Evolutionary conservation across 1,284 basidiomycete species (phyloP).

Genomic region (Tremellales sp.): DNA sequence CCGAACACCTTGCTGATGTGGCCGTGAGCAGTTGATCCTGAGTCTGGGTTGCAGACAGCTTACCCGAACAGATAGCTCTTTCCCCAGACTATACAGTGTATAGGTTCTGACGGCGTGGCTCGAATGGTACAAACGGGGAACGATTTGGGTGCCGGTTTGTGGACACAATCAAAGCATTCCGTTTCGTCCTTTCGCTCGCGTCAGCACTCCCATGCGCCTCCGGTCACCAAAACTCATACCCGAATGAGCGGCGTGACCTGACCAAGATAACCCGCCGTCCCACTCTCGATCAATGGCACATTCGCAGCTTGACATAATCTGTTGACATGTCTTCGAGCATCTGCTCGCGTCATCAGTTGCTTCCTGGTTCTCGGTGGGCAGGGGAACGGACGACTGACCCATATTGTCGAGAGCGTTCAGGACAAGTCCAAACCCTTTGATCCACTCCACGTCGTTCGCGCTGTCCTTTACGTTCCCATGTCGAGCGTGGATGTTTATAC

Average conservation of each 20-base stretch:
- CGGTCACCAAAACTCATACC: slow-evolving; percentile 29
- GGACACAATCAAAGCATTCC: slow-evolving; percentile 89
- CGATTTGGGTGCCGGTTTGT: slow-evolving; percentile 85
- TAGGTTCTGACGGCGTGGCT: slow-evolving; percentile 92
- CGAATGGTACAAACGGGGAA: slow-evolving; percentile 99
- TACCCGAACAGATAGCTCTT: slow-evolving; percentile 96
- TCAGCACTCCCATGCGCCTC: not conserved
- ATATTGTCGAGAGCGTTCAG: slow-evolving; percentile 96
- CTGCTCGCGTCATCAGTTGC: slow-evolving; percentile 39
- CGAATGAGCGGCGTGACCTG: slow-evolving; percentile 57
- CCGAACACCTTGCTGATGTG: slow-evolving; percentile 81
- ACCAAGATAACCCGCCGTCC: slow-evolving; percentile 92
- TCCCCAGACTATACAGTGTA: slow-evolving; percentile 99
- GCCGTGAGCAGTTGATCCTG: not conserved
- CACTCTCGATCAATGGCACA: slow-evolving; percentile 91
- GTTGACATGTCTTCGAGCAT: slow-evolving; percentile 90
- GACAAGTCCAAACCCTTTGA: slow-evolving; percentile 83
- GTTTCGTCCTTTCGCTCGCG: slow-evolving; percentile 61
- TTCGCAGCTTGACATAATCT: slow-evolving; percentile 91
- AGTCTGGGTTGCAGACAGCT: slow-evolving; percentile 35
- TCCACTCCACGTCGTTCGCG: slow-evolving; percentile 87
- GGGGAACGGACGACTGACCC: slow-evolving; percentile 54
- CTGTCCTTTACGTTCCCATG: slow-evolving; percentile 95
- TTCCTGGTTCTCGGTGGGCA: not conserved
- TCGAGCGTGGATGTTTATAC: slow-evolving; percentile 77